These are phyloP conservation scores for Saksenaea oblongispora DNA, from an alignment of 371 early-diverging fungal genomes.

Conservation along the genomic window DNA sequence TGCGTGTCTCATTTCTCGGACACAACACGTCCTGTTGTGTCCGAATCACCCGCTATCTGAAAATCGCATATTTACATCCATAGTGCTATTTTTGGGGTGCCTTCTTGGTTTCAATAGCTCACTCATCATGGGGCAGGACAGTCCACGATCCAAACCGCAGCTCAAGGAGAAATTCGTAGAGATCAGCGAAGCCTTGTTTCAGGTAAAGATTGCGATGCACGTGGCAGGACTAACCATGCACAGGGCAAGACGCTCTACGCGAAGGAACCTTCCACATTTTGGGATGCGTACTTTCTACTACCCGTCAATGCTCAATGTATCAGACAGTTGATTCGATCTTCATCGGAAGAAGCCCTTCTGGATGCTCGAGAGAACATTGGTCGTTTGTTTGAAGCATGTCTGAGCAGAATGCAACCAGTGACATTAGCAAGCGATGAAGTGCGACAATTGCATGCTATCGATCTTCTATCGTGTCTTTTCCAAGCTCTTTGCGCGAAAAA, in stretches of 20 bases:
- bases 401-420: constrained; percentile 14
- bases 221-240: background rate
- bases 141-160: constrained; percentile 9
- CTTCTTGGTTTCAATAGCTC: background rate
- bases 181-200: constrained; percentile 47
- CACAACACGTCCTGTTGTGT: no score
- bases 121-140: background rate
- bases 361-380: constrained; percentile 34
- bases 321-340: constrained; percentile 28
- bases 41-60: background rate
- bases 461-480: constrained; percentile 43
- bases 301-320: constrained; percentile 48
- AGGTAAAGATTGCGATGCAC: constrained; percentile 26
- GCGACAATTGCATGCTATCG: constrained; percentile 29
- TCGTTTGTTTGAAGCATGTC: constrained; percentile 38
- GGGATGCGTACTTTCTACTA: constrained; percentile 51
- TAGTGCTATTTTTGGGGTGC: background rate
- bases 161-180: constrained; percentile 62
- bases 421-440: constrained; percentile 17
- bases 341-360: constrained; percentile 47
- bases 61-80: background rate
- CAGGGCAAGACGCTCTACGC: constrained; percentile 37
- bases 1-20: no score
- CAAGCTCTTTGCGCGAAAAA: constrained; percentile 53
- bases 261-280: constrained; percentile 40